Evolutionary conservation across 768 basidiomycete genomes (phyloP).

Genomic region (Hericium coralloides): DNA sequence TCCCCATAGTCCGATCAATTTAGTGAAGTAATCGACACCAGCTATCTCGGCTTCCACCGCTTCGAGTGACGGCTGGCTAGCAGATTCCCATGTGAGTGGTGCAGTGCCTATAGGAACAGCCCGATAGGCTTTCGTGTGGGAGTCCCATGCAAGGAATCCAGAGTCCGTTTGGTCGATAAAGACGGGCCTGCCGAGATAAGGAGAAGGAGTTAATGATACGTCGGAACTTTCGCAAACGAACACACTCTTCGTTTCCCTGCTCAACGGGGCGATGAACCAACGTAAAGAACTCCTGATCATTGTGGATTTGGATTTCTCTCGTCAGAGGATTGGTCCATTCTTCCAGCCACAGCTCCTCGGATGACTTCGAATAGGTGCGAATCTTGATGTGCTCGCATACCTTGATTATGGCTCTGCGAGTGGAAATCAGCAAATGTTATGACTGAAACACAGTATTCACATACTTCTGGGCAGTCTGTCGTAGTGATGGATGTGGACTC

Average conservation of each 20-base stretch:
- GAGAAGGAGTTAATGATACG: conserved; percentile 1
- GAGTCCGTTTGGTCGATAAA: conserved; percentile 71
- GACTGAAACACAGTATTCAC: conserved; percentile 6
- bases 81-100: conserved; percentile 43
- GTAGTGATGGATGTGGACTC: conserved; percentile 66
- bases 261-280: conserved; percentile 25
- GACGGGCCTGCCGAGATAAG: conserved; percentile 22
- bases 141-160: conserved; percentile 72
- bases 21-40: conserved; percentile 49
- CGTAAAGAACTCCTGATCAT: conserved; percentile 41
- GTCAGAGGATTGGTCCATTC: conserved; percentile 61
- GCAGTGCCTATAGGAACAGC: conserved; percentile 28
- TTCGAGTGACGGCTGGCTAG: conserved; percentile 40
- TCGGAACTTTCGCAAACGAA: background rate
- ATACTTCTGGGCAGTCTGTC: conserved; percentile 57
- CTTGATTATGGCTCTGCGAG: conserved; percentile 53
- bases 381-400: conserved; percentile 64
- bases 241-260: conserved; percentile 7
- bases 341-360: conserved; percentile 63
- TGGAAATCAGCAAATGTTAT: background rate
- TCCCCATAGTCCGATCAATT: conserved; percentile 59
- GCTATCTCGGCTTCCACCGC: conserved; percentile 39
- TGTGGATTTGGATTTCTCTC: conserved; percentile 33
- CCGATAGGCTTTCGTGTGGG: conserved; percentile 52
- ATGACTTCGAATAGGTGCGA: conserved; percentile 56